Evolutionary conservation across 306 rosid genomes (phyloP), one percentile per base, ranked within the genome.

Genomic region (Astragalus membranaceus): DNA sequence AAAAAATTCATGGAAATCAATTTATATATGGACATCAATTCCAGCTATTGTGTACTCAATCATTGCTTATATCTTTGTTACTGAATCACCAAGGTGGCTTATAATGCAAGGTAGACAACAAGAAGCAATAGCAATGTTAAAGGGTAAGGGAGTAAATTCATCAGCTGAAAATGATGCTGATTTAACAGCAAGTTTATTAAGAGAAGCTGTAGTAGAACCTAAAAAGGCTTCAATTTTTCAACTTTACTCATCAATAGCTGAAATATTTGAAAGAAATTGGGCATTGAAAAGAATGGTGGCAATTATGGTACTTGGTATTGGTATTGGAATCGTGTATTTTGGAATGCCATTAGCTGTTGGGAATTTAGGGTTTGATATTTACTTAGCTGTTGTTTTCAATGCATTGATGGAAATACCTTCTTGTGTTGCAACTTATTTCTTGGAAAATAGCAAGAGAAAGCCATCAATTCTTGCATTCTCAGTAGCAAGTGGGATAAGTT

Each of bases 281-380:
- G 80, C 78, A 6, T 10, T 65, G 0, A 30, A 59, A 39, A 12
- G 78, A 37, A 39, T 52, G 46, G 11, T 29, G 1, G 73, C 60
- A 3, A 48, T 62, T 16, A 76, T 78, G 77, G 61, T 42, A 8
- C 36, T 64, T 17, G 80, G 71, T 32, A 16, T 77, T 35, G 82
- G 85, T 3, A 46, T 71, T 75, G 88, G 85, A 55, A 71, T 84
- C 78, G 82, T 80, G 16, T 80, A 80, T 39, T 84, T 64, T 61
- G 83, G 85, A 5, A 84, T 80, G 83, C 85, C 85, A 30, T 8
- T 80, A 1, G 83, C 80, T 0, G 76, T 84, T 15, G 85, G 88
- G 8, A 84, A 74, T 47, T 70, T 84, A 43, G 74, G 75, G 1
- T 80, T 77, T 17, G 58, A 84, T 12, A 74, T 78, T 16, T 84